Base-by-base conservation (phyloP, 768 basidiomycete genomes). In the Russula dissimulans region DNA sequence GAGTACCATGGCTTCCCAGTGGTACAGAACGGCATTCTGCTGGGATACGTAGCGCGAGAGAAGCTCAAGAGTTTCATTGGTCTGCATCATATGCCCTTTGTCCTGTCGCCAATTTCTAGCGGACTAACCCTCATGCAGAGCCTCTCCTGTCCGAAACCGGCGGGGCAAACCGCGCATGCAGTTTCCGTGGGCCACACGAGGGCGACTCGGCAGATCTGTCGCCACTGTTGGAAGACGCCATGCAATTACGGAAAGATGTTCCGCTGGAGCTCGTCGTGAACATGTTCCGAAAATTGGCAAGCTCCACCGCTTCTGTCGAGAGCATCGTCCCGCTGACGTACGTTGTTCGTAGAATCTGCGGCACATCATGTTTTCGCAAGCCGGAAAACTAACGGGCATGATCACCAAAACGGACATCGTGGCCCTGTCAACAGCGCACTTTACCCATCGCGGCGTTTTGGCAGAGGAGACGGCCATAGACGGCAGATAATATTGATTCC, bases 271-370 rank as follows among this genome's bases (percentile, higher is more conserved):
- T 86, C 10, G 83, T 87, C 14, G 85, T 87, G 31, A 80, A 76
- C 66, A 85, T 85, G 80, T 87, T 87, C 74, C 86, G 86, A 70
- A 86, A 83, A 72, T 70, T 89, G 69, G 87, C 84, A 44, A 53
- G 71, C 52, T 17, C 9, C 42, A 29, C 14, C n/a, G 39, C 3
- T 26, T 3, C 41, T 53, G 36, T 17, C 22, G 9, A 14, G 43
- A 8, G 56, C 47, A 68, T 71, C 39, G 17, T 26, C 31, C n/a
- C 18, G 36, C 41, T 46, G 17, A 52, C 34, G 1, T 15, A 12
- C 51, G 32, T 44, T 14, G 42, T 14, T 18, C 36, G 10, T 65
- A 89, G 86, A 87, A 86, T 67, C 68, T 87, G 11, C 81, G 84
- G 8, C 84, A 85, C 68, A 79, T 88, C 26, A 69, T 87, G 47